Evolutionary conservation across 371 early-diverging fungal genomes (phyloP), one percentile per base, ranked within the genome.

Genomic region (Mortierella sp.): DNA sequence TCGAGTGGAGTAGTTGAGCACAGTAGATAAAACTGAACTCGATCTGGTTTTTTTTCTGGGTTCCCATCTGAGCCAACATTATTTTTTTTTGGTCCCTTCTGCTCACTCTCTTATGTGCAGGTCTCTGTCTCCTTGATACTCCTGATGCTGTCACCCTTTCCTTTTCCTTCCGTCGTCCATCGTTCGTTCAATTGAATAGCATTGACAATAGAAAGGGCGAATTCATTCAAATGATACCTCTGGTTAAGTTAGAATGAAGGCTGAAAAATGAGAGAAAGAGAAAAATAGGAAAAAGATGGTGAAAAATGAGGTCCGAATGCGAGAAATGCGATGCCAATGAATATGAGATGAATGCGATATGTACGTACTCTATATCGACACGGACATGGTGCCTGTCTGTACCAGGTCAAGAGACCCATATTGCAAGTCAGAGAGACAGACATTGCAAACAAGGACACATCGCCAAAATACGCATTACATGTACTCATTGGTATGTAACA

Each of bases 401-500:
- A 63, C 63, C 50, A 50, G 16, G 28, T 14, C 28, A 60, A 28
- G 26, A 57, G 58, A 26, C 58, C 26, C 58, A 57, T 9, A 57
- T 38, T 38, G 42, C 5, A 31, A 63, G 63, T 3, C 9, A 60
- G 26, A 57, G 26, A 57, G 26, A 58, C 10, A 58, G 58, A 26
- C 26, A 60, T 6, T 3, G 8, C 31, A 31, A 31, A 63, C 13
- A 34, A 31, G 34, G 34, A 6, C 31, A 19, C 34, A 19, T 63
- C 34, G 63, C 63, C 26, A 57, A 58, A 28, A 63, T 31, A 34
- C 38, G 21, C 21, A 63, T 63, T 63, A 19, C 63, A 63, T 63
- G 63, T 63, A 63, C 63, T 31, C 19, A 34, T 34, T 63, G 63
- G 63, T 19, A 63, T 63, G 63, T 63, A 55, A 8, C n/a, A 63